Base-by-base conservation (phyloP, 2,329 filamentous ascomycete genomes). In the Didymella pinodella region DNA sequence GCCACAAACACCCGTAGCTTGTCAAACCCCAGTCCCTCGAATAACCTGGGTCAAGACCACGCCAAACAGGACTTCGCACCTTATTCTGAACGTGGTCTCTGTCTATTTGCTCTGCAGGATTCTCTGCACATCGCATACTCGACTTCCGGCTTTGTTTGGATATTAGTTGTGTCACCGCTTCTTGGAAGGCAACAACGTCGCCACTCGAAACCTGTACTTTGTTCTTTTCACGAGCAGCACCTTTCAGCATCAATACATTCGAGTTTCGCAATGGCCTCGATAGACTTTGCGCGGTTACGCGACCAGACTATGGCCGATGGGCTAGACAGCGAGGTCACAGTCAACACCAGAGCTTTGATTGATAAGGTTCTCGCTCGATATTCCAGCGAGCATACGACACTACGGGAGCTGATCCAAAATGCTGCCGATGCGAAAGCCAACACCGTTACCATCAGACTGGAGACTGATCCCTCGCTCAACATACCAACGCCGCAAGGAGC, bases 331-430 rank as follows among this genome's bases (percentile, higher is more conserved):
- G 95, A 95, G 41, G 95, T 99, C 56, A 99, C 95, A 0, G 95
- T 99, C 72, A 97, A 99, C 75, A 99, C 95, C 48, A 86, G 96
- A 72, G 95, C 95, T 43, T 80, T 99, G 69, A 99, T 99, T 74
- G 96, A 98, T 81, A 99, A 99, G 79, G 94, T 99, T 11, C 85
- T 99, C 48, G 95, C 95, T 10, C 86, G 95, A 73, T 99, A 99
- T 76, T 97, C 93, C 2, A 94, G 95, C 69, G 96, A 99, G 82
- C 97, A 94, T 89, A 88, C 86, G 12, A 88, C 87, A 12, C 81
- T 99, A 18, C 88, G 95, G 82, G 95, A 99, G 77, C 88, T 99
- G 61, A 93, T 99, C 44, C 95, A 99, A 74, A 99, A 99, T 75
- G 95, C 95, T n/a, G 94, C 95, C 64, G 95, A 99, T 81, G 95